Conservation (phyloP, 305 asterid species). For the Coffea humblotiana region DNA sequence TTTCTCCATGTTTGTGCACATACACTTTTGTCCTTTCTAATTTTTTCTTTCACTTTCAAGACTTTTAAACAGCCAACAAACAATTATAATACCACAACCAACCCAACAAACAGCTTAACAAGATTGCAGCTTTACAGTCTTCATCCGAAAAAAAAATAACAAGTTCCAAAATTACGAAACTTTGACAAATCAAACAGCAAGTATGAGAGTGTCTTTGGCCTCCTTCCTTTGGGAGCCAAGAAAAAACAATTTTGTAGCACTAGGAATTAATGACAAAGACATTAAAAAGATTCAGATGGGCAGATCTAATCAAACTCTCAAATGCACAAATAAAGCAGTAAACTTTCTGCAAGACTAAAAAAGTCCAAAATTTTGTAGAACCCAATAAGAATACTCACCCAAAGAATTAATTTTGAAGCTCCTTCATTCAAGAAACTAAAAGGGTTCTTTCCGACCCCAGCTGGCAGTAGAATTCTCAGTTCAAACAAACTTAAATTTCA, state of each 20-base stretch:
- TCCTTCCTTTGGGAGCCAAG: too few relatives aligned
- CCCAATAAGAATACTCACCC: not conserved
- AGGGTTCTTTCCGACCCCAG: not conserved
- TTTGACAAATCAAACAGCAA: not conserved
- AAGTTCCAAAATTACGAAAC: not conserved
- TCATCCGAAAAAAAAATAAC: not conserved
- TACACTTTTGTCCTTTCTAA: not conserved
- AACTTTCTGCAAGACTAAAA: not conserved
- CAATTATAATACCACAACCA: not conserved
- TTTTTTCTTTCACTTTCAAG: not conserved
- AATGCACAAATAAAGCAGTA: conserved; percentile 2
- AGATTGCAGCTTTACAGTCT: not conserved
- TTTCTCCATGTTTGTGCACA: not conserved
- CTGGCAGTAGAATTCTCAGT: not conserved
- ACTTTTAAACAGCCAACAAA: not conserved
- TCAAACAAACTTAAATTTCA: not conserved
- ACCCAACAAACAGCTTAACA: not conserved
- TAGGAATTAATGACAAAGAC: not conserved
- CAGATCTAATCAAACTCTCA: conserved; percentile 12
- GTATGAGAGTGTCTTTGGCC: not conserved
- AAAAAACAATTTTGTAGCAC: not conserved
- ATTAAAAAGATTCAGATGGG: not conserved
- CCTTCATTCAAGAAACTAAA: not conserved
- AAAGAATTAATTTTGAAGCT: not conserved
- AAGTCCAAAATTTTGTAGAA: not conserved